Conservation (phyloP, 2,329 filamentous ascomycete genomes). For the Aspergillus intermedius region DNA sequence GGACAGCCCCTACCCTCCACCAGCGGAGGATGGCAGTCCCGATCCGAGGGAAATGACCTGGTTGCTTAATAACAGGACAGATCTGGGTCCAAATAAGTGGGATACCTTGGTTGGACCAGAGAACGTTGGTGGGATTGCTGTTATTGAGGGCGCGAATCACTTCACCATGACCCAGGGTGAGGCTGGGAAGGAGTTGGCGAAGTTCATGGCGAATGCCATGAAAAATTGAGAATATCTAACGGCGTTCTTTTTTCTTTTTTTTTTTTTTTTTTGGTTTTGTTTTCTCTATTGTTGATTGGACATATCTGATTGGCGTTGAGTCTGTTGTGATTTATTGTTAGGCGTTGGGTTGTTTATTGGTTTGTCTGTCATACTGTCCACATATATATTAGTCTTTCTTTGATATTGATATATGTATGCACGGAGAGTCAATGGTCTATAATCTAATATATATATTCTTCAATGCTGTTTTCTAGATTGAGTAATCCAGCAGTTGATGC, state of each 20-base stretch:
- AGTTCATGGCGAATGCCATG: constrained; percentile 24
- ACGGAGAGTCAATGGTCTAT: too few relatives aligned
- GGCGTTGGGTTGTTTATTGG: too few relatives aligned
- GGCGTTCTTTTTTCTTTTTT: constrained; percentile 5
- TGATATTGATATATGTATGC: too few relatives aligned
- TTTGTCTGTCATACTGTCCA: too few relatives aligned
- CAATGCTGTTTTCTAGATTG: too few relatives aligned
- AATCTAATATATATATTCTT: too few relatives aligned
- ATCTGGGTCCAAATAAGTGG: constrained; percentile 44
- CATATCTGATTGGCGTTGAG: not conserved
- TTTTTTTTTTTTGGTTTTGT: not conserved
- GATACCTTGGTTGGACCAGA: constrained; percentile 35
- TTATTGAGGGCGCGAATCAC: constrained; percentile 26
- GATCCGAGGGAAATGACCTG: constrained; percentile 45
- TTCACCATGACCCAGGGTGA: constrained; percentile 28
- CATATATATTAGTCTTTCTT: too few relatives aligned
- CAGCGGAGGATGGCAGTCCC: constrained; percentile 27
- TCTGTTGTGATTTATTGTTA: too few relatives aligned
- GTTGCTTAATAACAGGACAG: constrained; percentile 41
- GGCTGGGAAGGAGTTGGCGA: constrained; percentile 24
- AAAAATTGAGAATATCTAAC: constrained; percentile 7
- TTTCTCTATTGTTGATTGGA: not conserved
- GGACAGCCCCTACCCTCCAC: constrained; percentile 32
- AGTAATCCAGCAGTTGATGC: too few relatives aligned
- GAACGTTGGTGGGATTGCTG: constrained; percentile 24